A percentile compares a stretch with the other conserved stretches of the same genome.
Evolutionary conservation across 169 alveolate genomes (phyloP).

Genomic region (Plasmodium fragile): DNA sequence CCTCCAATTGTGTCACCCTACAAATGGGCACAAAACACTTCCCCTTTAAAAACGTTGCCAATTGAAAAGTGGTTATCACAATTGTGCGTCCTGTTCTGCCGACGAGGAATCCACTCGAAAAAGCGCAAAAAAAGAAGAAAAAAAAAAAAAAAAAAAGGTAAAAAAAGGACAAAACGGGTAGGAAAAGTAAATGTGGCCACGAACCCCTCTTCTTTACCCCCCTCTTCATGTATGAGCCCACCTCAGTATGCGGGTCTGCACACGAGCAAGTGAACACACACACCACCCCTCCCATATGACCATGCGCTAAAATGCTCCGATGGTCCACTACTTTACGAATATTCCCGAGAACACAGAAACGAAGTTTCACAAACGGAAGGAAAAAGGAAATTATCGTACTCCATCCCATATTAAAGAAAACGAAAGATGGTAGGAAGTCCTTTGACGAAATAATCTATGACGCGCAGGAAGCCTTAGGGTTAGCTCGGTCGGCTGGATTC

Average conservation of each 20-base stretch:
- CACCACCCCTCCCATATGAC: not conserved
- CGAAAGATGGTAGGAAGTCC: slow-evolving; percentile 9
- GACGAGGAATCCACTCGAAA: not conserved
- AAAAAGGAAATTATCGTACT: slow-evolving; percentile 72
- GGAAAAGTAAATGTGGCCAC: not conserved
- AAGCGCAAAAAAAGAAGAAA: not conserved
- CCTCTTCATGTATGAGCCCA: not conserved
- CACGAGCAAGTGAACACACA: not conserved
- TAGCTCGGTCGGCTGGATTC: slow-evolving; percentile 72
- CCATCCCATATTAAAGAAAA: slow-evolving; percentile 47
- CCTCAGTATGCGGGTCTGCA: not conserved
- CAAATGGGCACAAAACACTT: not conserved
- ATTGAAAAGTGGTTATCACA: not conserved
- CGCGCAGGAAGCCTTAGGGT: slow-evolving; percentile 75
- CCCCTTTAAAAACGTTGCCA: not conserved
- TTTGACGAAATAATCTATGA: slow-evolving; percentile 53
- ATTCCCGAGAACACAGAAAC: not conserved
- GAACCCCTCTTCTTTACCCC: not conserved
- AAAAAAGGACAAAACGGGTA: not conserved
- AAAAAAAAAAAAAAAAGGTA: too few species aligned
- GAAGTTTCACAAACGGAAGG: slow-evolving; percentile 13
- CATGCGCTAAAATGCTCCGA: not conserved
- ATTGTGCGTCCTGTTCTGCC: not conserved
- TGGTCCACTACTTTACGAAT: not conserved
- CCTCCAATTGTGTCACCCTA: not conserved